These are phyloP conservation scores for Spergularia bocconei DNA, from an alignment of 148 eudicot genomes.

Conservation along the genomic window DNA sequence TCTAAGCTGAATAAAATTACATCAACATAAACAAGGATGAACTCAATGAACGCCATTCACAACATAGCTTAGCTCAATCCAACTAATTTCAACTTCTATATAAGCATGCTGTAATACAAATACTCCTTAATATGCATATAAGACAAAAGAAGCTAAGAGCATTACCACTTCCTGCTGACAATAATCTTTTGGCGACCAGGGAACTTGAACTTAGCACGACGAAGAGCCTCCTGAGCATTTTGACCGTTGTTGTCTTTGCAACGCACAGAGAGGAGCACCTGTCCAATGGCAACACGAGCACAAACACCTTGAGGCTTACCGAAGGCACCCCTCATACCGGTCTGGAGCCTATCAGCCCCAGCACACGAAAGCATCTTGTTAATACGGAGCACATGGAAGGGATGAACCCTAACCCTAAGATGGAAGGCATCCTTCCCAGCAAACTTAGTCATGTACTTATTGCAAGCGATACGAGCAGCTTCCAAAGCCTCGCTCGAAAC, in stretches of 20 bases:
- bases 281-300: conserved; percentile 43
- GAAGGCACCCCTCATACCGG: conserved; percentile 46
- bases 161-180: conserved; percentile 40
- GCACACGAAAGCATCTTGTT: conserved; percentile 51
- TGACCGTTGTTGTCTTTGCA: conserved; percentile 38
- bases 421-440: conserved; percentile 44
- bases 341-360: conserved; percentile 47
- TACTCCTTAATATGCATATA: too few species aligned
- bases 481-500: conserved; percentile 45
- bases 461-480: conserved; percentile 46
- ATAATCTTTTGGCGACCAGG: conserved; percentile 49
- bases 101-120: too few species aligned
- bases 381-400: conserved; percentile 43
- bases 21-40: too few species aligned
- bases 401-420: conserved; percentile 40
- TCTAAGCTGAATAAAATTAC: background rate
- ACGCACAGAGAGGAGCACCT: conserved; percentile 38
- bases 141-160: too few species aligned
- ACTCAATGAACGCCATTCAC: too few species aligned
- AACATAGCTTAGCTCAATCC: too few species aligned
- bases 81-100: too few species aligned
- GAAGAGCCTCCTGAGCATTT: conserved; percentile 40
- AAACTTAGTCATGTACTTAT: conserved; percentile 40
- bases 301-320: conserved; percentile 39
- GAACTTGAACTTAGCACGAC: conserved; percentile 51